Conservation (phyloP, 768 basidiomycete genomes). For the Mycena vitilis region DNA sequence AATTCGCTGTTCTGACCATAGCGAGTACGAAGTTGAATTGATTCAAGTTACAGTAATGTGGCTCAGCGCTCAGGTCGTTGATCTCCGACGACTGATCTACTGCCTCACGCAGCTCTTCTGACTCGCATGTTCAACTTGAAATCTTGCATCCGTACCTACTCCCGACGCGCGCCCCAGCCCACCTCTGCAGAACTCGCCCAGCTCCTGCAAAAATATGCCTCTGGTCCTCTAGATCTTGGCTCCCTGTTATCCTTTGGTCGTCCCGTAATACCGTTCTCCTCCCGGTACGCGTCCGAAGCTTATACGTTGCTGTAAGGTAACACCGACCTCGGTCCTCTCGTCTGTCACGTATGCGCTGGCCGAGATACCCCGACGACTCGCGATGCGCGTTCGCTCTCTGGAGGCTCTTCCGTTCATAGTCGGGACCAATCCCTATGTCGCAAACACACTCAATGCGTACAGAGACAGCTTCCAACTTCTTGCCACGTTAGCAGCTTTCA, state of each 20-base stretch:
- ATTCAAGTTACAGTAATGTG: too few species aligned
- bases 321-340: conserved; percentile 73
- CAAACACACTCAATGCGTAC: conserved; percentile 75
- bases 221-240: conserved; percentile 74
- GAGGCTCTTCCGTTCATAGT: conserved; percentile 89
- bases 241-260: conserved; percentile 81
- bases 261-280: conserved; percentile 48
- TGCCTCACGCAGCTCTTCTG: too few species aligned
- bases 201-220: conserved; percentile 72
- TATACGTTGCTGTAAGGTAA: conserved; percentile 50
- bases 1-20: not conserved
- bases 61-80: too few species aligned
- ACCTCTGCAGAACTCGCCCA: conserved; percentile 64
- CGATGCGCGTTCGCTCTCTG: conserved; percentile 77
- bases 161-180: conserved; percentile 59
- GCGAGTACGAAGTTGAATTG: too few species aligned
- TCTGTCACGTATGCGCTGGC: conserved; percentile 81
- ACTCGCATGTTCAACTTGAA: conserved; percentile 2
- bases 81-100: too few species aligned
- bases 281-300: conserved; percentile 5
- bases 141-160: conserved; percentile 9
- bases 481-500: conserved; percentile 54
- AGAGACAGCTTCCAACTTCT: conserved; percentile 76
- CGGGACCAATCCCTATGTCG: conserved; percentile 89
- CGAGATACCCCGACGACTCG: conserved; percentile 83